phyloP scores from a whole-genome alignment of 495 filamentous ascomycete species.

The Penicillium turbatum region DNA sequence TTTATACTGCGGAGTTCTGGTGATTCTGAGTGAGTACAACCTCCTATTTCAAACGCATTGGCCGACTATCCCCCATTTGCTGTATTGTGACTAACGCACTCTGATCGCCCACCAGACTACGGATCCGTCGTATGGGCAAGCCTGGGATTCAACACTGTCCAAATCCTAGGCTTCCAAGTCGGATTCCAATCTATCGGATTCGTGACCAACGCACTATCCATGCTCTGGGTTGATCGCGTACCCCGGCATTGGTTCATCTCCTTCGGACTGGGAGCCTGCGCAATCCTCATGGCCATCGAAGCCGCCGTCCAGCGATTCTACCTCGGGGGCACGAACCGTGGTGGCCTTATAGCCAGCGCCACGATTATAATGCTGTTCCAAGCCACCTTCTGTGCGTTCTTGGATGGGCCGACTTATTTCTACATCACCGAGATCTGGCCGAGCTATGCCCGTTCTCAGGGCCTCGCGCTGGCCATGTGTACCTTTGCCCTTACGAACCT shows the following conservation, averaged over 20 bases:
- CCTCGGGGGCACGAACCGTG: background rate
- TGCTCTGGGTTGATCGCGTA: background rate
- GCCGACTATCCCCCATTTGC: background rate
- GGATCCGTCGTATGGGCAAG: constrained; percentile 5
- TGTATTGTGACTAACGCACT: background rate
- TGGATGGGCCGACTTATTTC: constrained; percentile 1
- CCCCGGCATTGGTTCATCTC: constrained; percentile 3
- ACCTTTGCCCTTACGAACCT: background rate
- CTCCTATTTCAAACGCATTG: too few species aligned
- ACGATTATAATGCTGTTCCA: constrained; percentile 1
- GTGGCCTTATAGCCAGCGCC: background rate
- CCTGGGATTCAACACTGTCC: constrained; percentile 6
- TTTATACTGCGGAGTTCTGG: background rate
- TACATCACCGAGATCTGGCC: constrained; percentile 6
- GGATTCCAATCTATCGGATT: constrained; percentile 1
- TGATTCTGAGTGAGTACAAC: constrained; percentile 4
- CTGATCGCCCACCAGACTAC: constrained; percentile 3
- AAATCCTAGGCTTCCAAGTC: constrained; percentile 1
- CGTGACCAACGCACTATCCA: background rate
- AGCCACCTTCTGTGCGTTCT: background rate
- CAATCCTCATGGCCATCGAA: background rate
- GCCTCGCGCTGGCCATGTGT: background rate
- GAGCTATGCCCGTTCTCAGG: background rate
- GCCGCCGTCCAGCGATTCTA: constrained; percentile 3
- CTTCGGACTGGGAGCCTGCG: background rate